Evolutionary conservation across 2,329 filamentous ascomycete genomes (phyloP).

Genomic region (Plectosphaerella plurivora): DNA sequence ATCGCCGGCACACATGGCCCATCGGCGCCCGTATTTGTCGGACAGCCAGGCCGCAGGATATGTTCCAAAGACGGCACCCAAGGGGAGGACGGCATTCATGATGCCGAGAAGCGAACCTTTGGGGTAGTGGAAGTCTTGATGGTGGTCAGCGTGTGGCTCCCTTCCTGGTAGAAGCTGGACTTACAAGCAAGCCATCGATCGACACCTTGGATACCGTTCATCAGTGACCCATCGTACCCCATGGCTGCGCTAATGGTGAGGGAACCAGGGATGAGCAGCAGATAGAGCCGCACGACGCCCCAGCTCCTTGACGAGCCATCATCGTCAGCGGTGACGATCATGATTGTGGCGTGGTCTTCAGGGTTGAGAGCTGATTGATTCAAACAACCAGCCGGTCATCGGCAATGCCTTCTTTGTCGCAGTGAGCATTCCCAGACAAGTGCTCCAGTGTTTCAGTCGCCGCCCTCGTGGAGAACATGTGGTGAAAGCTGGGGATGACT

Average conservation of each 20-base stretch:
- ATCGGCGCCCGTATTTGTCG: slow-evolving; percentile 34
- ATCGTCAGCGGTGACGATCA: too few species aligned
- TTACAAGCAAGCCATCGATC: slow-evolving; percentile 20
- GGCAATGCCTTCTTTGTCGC: too few species aligned
- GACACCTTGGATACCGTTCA: slow-evolving; percentile 33
- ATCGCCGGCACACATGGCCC: slow-evolving; percentile 27
- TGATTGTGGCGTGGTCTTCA: too few species aligned
- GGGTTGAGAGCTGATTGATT: too few species aligned
- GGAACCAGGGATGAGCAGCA: not conserved
- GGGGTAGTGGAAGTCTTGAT: slow-evolving; percentile 27
- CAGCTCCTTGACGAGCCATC: too few species aligned
- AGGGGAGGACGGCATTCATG: slow-evolving; percentile 29
- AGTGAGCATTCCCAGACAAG: too few species aligned
- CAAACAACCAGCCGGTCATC: too few species aligned
- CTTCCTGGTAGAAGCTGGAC: not conserved
- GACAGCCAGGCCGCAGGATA: slow-evolving; percentile 28
- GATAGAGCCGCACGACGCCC: not conserved
- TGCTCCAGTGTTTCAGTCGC: too few species aligned
- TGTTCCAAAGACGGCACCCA: slow-evolving; percentile 31
- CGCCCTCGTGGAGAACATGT: too few species aligned
- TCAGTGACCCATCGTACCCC: slow-evolving; percentile 22
- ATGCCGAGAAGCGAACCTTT: slow-evolving; percentile 27
- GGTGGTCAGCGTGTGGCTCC: not conserved
- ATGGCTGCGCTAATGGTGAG: not conserved
- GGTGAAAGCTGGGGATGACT: too few species aligned